These are phyloP conservation scores for Penicillium angulare DNA, from an alignment of 495 filamentous ascomycete species.

Conservation along the genomic window DNA sequence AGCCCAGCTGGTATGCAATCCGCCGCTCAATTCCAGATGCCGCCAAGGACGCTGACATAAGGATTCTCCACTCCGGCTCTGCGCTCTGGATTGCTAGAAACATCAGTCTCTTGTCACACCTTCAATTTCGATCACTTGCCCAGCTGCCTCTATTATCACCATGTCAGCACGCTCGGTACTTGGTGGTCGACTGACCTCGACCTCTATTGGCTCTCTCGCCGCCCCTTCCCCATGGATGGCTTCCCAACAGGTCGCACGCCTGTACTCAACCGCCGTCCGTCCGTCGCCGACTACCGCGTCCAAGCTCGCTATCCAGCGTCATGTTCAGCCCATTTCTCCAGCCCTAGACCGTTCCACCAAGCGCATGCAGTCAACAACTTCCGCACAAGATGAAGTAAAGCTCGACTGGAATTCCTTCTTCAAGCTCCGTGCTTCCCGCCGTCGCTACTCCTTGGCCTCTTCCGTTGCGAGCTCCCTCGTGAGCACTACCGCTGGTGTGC, in stretches of 20 bases:
- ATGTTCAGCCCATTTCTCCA: conserved; percentile 18
- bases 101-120: conserved; percentile 9
- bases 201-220: conserved; percentile 22
- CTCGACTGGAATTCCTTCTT: conserved; percentile 96
- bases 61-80: too few relatives aligned
- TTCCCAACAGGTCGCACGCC: conserved; percentile 19
- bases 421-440: conserved; percentile 77
- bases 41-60: too few relatives aligned
- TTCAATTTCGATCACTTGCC: conserved; percentile 10
- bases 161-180: conserved; percentile 34
- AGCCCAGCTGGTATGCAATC: too few relatives aligned
- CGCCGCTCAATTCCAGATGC: too few relatives aligned
- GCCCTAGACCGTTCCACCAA: conserved; percentile 38
- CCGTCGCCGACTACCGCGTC: conserved; percentile 9
- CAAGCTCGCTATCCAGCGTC: conserved; percentile 19
- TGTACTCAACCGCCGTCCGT: conserved; percentile 17
- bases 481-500: conserved; percentile 58
- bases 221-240: conserved; percentile 6
- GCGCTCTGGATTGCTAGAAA: too few relatives aligned
- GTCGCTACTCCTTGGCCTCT: conserved; percentile 75
- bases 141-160: too few relatives aligned
- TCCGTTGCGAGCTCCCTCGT: conserved; percentile 63
- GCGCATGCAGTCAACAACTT: conserved; percentile 32
- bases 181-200: conserved; percentile 22
- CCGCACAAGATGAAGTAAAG: conserved; percentile 31